These are phyloP conservation scores for Chenopodium berlandieri DNA, from an alignment of 148 eudicot genomes.

Conservation along the genomic window DNA sequence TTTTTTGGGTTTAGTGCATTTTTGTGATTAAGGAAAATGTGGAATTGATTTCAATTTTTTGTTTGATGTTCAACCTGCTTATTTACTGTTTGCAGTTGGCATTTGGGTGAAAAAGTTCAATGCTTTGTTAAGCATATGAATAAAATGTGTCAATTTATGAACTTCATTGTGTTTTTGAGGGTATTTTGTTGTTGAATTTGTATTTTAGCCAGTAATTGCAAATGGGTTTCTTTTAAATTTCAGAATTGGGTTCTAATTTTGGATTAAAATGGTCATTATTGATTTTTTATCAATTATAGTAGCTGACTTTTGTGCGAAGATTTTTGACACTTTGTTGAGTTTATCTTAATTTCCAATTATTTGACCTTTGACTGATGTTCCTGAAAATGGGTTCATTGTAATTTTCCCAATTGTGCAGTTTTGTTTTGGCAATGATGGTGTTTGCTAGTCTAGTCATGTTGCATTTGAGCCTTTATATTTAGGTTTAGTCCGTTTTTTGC, in stretches of 20 bases:
- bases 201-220: not conserved
- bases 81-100: not conserved
- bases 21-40: not conserved
- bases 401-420: not conserved
- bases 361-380: not conserved
- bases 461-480: not conserved
- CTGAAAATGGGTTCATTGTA: not conserved
- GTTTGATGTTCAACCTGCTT: not conserved
- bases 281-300: not conserved
- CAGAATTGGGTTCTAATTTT: not conserved
- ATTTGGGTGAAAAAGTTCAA: not conserved
- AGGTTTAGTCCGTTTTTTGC: not conserved
- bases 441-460: not conserved
- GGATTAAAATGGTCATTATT: not conserved
- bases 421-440: not conserved
- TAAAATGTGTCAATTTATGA: not conserved
- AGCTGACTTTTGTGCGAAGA: not conserved
- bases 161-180: not conserved
- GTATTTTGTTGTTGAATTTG: not conserved
- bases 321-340: not conserved
- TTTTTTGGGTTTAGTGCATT: not conserved
- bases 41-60: not conserved
- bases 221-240: slow-evolving; percentile 1
- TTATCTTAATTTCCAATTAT: not conserved
- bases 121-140: not conserved